Base-by-base conservation (phyloP, 2,329 filamentous ascomycete genomes). In the Cercospora brassicicola region DNA sequence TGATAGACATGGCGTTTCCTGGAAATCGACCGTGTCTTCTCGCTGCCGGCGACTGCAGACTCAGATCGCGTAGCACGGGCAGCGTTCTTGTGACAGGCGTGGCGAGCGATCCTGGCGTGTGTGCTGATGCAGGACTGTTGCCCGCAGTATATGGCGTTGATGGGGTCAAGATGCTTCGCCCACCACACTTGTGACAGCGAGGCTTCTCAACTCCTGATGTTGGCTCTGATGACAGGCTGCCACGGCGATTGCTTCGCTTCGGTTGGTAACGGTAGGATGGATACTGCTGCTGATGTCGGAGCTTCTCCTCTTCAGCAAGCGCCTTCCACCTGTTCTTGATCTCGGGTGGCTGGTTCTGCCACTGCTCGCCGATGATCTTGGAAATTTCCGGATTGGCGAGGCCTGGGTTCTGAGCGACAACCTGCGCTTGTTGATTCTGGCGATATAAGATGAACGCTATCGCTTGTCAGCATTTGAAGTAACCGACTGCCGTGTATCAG, bases 371-470 rank as follows among this genome's bases (percentile, higher is more conserved):
- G 73, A 98, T 96, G 74, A 98, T 96, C 81, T 97, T 97, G 72
- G 94, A 97, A 74, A 98, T 96, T 62, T 97, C 93, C 2, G 94
- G 94, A 80, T 98, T 98, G 56, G 94, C 90, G 72, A 97, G 87
- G 55, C 93, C 91, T n/a, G 94, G 94, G 76, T 97, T 88, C 73
- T 92, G 87, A 64, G 89, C 85, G 42, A 94, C 91, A 61, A 98
- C 92, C 59, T 88, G 85, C 18, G 91, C 89, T 80, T 98, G 94
- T 76, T 95, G 90, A 79, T 96, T 91, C 79, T 98, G 94, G 45
- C 95, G 93, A 83, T 97, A 99, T 74, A 99, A 85, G 73, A 99
- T 99, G 82, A 99, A 99, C 61, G 94, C 95, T 99, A 79, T 78
- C 78, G 76, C 9, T 73, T 13, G 72, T 76, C 71, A 76, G 77